Evolutionary conservation across 768 basidiomycete species (phyloP), one percentile per base, ranked within the genome.

Genomic region (Punctularia strigosozonata): DNA sequence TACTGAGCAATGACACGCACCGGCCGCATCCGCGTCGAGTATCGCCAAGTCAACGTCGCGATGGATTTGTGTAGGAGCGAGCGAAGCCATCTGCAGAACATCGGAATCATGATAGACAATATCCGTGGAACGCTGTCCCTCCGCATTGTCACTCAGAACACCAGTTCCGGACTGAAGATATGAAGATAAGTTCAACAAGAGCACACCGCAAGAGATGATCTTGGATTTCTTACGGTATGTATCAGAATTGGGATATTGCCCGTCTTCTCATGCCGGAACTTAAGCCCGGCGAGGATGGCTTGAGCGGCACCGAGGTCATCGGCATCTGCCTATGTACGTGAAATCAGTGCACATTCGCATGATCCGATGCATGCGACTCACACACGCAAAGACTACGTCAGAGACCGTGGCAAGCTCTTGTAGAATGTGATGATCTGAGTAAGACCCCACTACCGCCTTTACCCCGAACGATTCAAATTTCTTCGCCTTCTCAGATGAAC

Each of bases 71-170:
- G 63, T 67, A 5, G 47, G 49, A 3, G 73, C 62, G 6, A 77
- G 46, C 2, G 60, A 47, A 36, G 66, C 69, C 14, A 78, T 54
- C 40, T 59, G 59, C 12, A 59, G 54, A 3, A 64, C 43, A 39
- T 76, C 59, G n/a, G 65, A 43, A 50, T 80, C 74, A 14, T 61
- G 64, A 50, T 69, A 75, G 13, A 77, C 53, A 2, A 44, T 54
- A 2, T 64, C 54, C 4, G 62, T 56, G 0, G 54, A 42, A 36
- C 48, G 50, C 43, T 64, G 55, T 4, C 73, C 75, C 34, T 46
- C 48, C 4, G 67, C 72, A 26, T 65, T 43, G 43, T 70, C 68
- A 5, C 50, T 47, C 14, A 73, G 47, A 15, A 67, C 62, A 34
- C 33, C 33, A 34, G 33, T 34, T 20, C 33, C 33, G 8, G 33